Evolutionary conservation across 768 basidiomycete genomes (phyloP).

Genomic region (Suillus occidentalis): DNA sequence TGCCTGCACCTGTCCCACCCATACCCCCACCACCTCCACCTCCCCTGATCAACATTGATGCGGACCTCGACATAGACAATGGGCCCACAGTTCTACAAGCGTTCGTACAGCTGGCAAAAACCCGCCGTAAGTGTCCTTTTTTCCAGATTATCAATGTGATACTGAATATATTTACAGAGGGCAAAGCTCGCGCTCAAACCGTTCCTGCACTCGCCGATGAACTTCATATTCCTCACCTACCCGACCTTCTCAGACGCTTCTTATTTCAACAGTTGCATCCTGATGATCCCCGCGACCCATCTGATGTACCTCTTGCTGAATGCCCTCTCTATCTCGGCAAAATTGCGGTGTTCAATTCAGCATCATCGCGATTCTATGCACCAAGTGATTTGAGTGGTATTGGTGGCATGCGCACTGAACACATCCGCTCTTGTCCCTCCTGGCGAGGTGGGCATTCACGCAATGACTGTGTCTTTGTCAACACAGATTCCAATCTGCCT

Average conservation of each 20-base stretch:
- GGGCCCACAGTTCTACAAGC: not conserved
- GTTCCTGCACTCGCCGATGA: not conserved
- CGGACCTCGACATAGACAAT: not conserved
- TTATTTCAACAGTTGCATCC: slow-evolving; percentile 5
- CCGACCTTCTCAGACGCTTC: not conserved
- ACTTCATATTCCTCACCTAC: not conserved
- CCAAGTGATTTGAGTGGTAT: slow-evolving; percentile 12
- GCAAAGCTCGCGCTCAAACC: not conserved
- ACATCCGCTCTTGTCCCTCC: slow-evolving; percentile 5
- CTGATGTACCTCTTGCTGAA: not conserved
- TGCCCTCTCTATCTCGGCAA: slow-evolving; percentile 1
- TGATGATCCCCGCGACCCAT: not conserved
- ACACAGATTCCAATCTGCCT: not conserved
- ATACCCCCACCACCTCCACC: not conserved
- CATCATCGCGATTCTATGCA: slow-evolving; percentile 7
- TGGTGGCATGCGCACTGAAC: slow-evolving; percentile 12
- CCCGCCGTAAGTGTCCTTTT: not conserved
- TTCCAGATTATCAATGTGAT: not conserved
- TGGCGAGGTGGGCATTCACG: slow-evolving; percentile 1
- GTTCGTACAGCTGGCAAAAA: not conserved
- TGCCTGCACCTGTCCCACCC: not conserved
- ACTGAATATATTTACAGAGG: not conserved
- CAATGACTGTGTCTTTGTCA: not conserved
- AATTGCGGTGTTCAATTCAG: slow-evolving; percentile 5
- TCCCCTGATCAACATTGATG: not conserved